Conservation (phyloP, 768 basidiomycete genomes). For the Serendipita sp. region DNA sequence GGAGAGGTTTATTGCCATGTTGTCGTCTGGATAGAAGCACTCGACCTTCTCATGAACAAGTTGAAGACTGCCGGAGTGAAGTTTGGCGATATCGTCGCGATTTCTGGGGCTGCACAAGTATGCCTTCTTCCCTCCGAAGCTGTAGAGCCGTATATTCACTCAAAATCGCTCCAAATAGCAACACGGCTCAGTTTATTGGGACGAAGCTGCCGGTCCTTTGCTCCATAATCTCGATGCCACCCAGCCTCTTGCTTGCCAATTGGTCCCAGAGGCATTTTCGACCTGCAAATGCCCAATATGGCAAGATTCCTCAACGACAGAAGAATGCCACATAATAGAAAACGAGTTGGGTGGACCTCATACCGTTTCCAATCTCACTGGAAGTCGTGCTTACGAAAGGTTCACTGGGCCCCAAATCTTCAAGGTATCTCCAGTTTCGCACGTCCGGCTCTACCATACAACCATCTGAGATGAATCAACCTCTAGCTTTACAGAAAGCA, state of each 20-base stretch:
- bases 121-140: constrained; percentile 10
- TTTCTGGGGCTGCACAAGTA: constrained; percentile 73
- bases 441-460: not conserved
- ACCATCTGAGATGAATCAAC: not conserved
- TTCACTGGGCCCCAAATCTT: constrained; percentile 81
- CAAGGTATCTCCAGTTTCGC: constrained; percentile 30
- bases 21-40: constrained; percentile 69
- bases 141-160: not conserved
- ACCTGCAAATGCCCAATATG: constrained; percentile 61
- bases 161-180: constrained; percentile 31
- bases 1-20: constrained; percentile 73
- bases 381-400: constrained; percentile 72
- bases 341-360: constrained; percentile 52
- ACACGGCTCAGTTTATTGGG: constrained; percentile 84
- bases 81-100: constrained; percentile 39
- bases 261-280: constrained; percentile 45
- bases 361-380: constrained; percentile 56
- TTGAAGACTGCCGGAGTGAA: constrained; percentile 45
- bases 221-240: constrained; percentile 30
- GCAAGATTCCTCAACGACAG: constrained; percentile 78
- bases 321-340: constrained; percentile 57
- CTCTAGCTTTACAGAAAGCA: constrained; percentile 45
- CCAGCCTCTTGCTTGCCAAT: constrained; percentile 16
- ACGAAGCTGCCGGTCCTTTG: constrained; percentile 32
- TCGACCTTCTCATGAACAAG: constrained; percentile 58